Base-by-base conservation (phyloP, 2,329 filamentous ascomycete genomes). In the Drechslerella stenobrocha region DNA sequence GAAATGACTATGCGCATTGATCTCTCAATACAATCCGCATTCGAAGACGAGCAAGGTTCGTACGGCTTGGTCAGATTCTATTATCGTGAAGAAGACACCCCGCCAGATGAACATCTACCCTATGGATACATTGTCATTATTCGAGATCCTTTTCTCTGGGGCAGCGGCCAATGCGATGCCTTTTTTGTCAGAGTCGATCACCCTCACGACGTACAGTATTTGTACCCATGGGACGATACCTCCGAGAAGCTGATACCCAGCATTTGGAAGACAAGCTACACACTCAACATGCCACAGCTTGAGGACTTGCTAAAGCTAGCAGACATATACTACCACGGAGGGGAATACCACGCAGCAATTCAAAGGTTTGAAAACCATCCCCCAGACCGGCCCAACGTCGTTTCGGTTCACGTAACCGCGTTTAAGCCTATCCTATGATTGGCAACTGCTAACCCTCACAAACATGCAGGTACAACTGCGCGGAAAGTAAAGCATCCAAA, bases 121-220 rank as follows among this genome's bases (percentile, higher is more conserved):
- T 24, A 13, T 9, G 23, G 22, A 8, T 15, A 46, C 15, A 8
- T 60, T 5, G 1, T 58, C 9, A 34, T 60, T 28, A 40, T 67
- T 37, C 50, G 63, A 2, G 55, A 67, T 4, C 63, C 63, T 1
- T 67, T 37, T 28, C 24, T 67, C 22, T 67, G 63, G 63, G 37
- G 58, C 9, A 47, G 28, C 8, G 50, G 63, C 7, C 3, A 55
- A 4, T 37, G 28, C 6, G 26, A 15, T 6, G 20, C 26, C 2
- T 40, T 60, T 6, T 8, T 24, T 6, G 44, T 67, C 4, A 52
- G 63, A 47, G 53, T 67, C 11, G 63, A 67, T 18, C 63, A 67
- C 34, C 63, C 50, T 13, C 30, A 35, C 6, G 63, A 67, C 18
- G 24, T 67, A 20, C 28, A 37, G 28, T 37, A 45, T 24, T 26